Evolutionary conservation across 331 rosid species (phyloP), one percentile per base, ranked within the genome.

Genomic region (Pyrus hybrid): DNA sequence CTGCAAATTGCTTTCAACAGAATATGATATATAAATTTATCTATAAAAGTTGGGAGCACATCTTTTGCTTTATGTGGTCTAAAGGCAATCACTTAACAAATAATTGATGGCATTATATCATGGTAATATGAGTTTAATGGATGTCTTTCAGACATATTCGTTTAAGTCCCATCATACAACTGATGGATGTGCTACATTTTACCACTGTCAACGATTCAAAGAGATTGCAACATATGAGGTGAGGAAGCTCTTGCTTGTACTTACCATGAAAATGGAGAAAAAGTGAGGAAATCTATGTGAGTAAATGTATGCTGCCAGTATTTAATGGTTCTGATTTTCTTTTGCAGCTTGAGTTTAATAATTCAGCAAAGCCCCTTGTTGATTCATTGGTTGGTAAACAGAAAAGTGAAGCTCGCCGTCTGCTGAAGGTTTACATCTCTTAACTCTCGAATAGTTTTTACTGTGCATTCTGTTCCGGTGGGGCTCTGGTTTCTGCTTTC

Each of bases 391-490:
- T 11, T 41, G 65, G 73, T 64, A 22, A 49, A 37, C 21, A 47
- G 54, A 81, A 61, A 80, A 9, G 6, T 20, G n/a, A 65, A 56
- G 82, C 45, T 43, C 20, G 1, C n/a, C 68, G 35, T 41, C 47
- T 79, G 54, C 13, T 4, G 12, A 83, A 79, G 80, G 86, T 83
- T 37, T 14, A 10, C 20, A 58, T 64, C n/a, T 79, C 23, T 63
- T 17, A 7, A 18, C 57, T 51, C 22, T 51, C 13, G 1, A 17
- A 30, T 64, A 30, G 23, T 64, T 28, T 18, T 64, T 35, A 30
- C 43, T 18, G 11, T 30, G 23, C 41, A 30, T 20, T 26, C 21
- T 33, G 22, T 32, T 74, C 45, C 21, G 7, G 32, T 71, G 21
- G 45, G 47, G 21, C 41, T 56, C 22, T n/a, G 13, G 20, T 61